Conservation (phyloP, 768 basidiomycete genomes). For the Boletus insuetus region DNA sequence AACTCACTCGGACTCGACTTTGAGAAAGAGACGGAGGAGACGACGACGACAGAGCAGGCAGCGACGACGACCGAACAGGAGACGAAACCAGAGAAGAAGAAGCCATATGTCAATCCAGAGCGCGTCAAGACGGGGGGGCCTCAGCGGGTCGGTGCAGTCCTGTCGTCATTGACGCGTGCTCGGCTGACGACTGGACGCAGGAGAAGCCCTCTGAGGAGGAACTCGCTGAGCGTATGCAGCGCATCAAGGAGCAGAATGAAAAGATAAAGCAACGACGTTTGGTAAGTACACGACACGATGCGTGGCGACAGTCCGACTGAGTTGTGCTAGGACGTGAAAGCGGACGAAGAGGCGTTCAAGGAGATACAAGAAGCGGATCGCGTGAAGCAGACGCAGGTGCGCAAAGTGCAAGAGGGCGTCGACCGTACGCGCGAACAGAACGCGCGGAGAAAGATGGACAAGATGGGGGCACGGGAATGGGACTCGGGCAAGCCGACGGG, state of each 20-base stretch:
- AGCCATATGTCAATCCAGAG: slow-evolving; percentile 78
- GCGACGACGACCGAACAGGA: slow-evolving; percentile 8
- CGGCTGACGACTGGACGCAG: slow-evolving; percentile 36
- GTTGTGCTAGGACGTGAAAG: slow-evolving; percentile 62
- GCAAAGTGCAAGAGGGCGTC: slow-evolving; percentile 67
- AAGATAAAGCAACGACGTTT: slow-evolving; percentile 69
- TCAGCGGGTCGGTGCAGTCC: slow-evolving; percentile 50
- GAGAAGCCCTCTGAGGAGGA: slow-evolving; percentile 69
- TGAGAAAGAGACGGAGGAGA: slow-evolving; percentile 33
- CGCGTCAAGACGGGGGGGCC: slow-evolving; percentile 81
- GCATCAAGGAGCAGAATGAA: slow-evolving; percentile 71
- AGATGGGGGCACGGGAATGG: slow-evolving; percentile 77
- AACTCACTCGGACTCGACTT: slow-evolving; percentile 77
- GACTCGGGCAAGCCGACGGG: slow-evolving; percentile 63
- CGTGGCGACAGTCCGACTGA: background rate
- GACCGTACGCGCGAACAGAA: slow-evolving; percentile 75
- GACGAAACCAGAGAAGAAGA: slow-evolving; percentile 50
- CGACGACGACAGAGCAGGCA: slow-evolving; percentile 4
- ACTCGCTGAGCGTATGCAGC: slow-evolving; percentile 64
- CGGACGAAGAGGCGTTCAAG: slow-evolving; percentile 77
- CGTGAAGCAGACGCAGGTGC: slow-evolving; percentile 50
- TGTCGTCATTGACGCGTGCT: background rate
- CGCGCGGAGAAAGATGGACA: slow-evolving; percentile 79
- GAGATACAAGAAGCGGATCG: slow-evolving; percentile 67
- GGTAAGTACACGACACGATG: slow-evolving; percentile 36